Percentiles rank a stretch among this genome's conserved stretches.
Conservation (phyloP, 768 basidiomycete species). For the Lactarius sanguifluus region DNA sequence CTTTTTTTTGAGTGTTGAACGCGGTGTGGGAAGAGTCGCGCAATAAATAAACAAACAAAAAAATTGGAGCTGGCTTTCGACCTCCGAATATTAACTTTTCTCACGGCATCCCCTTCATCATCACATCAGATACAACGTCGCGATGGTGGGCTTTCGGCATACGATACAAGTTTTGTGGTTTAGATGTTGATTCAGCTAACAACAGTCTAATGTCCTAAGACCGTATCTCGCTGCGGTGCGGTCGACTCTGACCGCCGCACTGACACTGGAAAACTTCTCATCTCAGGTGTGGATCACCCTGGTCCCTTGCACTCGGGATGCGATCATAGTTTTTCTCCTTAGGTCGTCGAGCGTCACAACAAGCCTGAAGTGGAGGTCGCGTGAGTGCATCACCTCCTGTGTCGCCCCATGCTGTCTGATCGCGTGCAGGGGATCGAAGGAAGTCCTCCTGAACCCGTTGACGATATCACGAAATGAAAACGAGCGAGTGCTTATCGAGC, state of each 20-base stretch:
- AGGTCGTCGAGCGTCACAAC: slow-evolving; percentile 97
- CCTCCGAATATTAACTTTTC: slow-evolving; percentile 46
- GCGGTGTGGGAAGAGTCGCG: background rate
- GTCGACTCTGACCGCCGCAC: slow-evolving; percentile 94
- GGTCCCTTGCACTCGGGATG: slow-evolving; percentile 22
- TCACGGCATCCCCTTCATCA: slow-evolving; percentile 24
- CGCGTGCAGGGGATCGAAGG: slow-evolving; percentile 72
- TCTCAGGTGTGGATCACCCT: slow-evolving; percentile 70
- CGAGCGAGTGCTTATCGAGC: slow-evolving; percentile 95
- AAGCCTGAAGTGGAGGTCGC: slow-evolving; percentile 92
- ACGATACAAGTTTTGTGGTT: background rate
- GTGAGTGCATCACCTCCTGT: slow-evolving; percentile 41
- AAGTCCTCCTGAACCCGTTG: slow-evolving; percentile 91
- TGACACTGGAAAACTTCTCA: slow-evolving; percentile 96
- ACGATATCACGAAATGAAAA: slow-evolving; percentile 96
- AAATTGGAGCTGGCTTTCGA: slow-evolving; percentile 4
- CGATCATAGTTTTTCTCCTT: slow-evolving; percentile 30
- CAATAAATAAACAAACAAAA: background rate
- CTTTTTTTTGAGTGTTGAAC: slow-evolving; percentile 15
- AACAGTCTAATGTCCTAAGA: slow-evolving; percentile 89
- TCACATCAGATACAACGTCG: slow-evolving; percentile 22
- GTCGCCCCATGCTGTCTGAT: slow-evolving; percentile 10
- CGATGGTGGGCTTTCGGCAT: slow-evolving; percentile 23
- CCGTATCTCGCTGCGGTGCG: slow-evolving; percentile 96
- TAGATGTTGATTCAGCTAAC: background rate